These are phyloP conservation scores for Pseudogymnoascus sp. DNA, from an alignment of 2,329 filamentous ascomycete genomes.

Conservation along the genomic window DNA sequence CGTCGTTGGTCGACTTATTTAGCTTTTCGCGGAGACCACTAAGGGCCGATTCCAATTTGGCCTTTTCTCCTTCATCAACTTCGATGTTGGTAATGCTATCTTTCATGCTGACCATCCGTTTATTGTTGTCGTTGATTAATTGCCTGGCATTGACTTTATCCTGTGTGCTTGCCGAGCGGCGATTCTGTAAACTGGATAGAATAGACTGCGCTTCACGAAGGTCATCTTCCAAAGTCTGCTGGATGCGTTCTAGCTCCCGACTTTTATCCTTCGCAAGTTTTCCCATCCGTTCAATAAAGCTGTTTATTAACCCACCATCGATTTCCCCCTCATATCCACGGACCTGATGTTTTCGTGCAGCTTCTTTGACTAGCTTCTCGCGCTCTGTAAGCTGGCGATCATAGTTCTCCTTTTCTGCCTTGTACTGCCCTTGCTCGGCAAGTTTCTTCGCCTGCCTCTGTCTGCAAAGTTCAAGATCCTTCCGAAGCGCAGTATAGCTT, in stretches of 20 bases:
- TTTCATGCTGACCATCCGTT: constrained; percentile 58
- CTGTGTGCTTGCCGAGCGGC: constrained; percentile 63
- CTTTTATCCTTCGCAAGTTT: constrained; percentile 73
- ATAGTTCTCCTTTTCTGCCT: constrained; percentile 81
- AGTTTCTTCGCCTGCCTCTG: constrained; percentile 43
- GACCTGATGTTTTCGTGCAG: constrained; percentile 68
- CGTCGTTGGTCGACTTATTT: constrained; percentile 51
- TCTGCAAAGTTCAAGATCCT: constrained; percentile 37
- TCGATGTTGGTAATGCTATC: constrained; percentile 62
- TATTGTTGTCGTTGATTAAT: constrained; percentile 66
- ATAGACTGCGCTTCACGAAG: constrained; percentile 61
- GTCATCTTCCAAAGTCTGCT: constrained; percentile 66
- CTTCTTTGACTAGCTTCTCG: constrained; percentile 65
- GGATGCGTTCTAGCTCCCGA: constrained; percentile 64
- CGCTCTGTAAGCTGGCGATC: constrained; percentile 70
- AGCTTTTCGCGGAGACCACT: constrained; percentile 60
- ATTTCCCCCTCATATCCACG: constrained; percentile 77
- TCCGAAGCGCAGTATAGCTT: constrained; percentile 58
- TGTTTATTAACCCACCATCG: constrained; percentile 61
- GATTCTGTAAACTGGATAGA: constrained; percentile 66
- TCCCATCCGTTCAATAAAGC: constrained; percentile 70
- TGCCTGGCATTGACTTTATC: constrained; percentile 66
- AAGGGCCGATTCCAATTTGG: constrained; percentile 65
- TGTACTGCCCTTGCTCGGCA: constrained; percentile 64
- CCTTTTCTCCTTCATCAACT: constrained; percentile 77